phyloP scores from a whole-genome alignment of 2,329 filamentous ascomycete species.

The Xylariaceae sp. region DNA sequence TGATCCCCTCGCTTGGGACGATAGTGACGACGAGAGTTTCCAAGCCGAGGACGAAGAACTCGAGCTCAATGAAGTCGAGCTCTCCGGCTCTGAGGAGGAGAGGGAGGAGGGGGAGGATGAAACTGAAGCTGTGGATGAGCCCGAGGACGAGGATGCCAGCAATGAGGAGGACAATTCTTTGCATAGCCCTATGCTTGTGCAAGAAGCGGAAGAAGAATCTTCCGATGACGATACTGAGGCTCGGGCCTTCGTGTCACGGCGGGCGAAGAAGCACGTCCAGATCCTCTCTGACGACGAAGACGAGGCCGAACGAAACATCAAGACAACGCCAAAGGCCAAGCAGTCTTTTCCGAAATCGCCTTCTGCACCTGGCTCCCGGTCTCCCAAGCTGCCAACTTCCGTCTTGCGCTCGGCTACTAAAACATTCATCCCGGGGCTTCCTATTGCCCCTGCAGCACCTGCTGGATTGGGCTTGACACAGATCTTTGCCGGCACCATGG shows the following conservation, averaged over 20 bases:
- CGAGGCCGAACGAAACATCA: conserved; percentile 45
- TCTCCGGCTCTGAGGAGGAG: conserved; percentile 34
- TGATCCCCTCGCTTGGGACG: conserved; percentile 51
- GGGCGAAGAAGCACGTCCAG: conserved; percentile 44
- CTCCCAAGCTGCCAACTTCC: conserved; percentile 54
- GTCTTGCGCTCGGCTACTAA: conserved; percentile 65
- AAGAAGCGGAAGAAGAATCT: conserved; percentile 34
- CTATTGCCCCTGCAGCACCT: conserved; percentile 47
- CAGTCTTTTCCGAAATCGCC: conserved; percentile 37
- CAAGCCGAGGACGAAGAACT: conserved; percentile 41
- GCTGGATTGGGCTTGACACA: conserved; percentile 75
- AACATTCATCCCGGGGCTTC: conserved; percentile 63
- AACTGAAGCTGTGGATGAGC: conserved; percentile 24
- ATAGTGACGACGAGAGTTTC: conserved; percentile 43
- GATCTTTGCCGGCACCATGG: conserved; percentile 87
- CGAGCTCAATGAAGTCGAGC: conserved; percentile 31
- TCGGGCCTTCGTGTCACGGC: conserved; percentile 36
- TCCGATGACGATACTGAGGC: conserved; percentile 37
- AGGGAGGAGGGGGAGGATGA: conserved; percentile 36
- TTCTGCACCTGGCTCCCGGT: conserved; percentile 37
- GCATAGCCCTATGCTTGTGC: conserved; percentile 29
- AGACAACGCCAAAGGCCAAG: conserved; percentile 48
- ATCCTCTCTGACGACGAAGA: conserved; percentile 61
- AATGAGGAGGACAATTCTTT: conserved; percentile 2
- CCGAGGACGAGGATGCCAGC: conserved; percentile 21